Evolutionary conservation across 2,329 filamentous ascomycete species (phyloP), one percentile per base, ranked within the genome.

Genomic region (Fusarium burgessii): DNA sequence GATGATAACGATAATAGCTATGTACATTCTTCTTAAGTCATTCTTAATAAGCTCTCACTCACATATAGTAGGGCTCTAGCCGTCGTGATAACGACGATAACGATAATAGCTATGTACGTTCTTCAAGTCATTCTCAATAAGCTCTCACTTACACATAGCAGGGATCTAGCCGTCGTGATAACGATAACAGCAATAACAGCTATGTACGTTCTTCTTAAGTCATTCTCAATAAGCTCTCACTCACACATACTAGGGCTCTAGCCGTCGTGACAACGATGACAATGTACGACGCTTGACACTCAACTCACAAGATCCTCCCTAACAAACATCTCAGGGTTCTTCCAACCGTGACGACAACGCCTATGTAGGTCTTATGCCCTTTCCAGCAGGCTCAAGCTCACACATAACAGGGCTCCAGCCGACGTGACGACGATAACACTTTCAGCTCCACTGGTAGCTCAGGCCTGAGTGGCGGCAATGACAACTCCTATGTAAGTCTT

Each of bases 71-170:
- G 27, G 27, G 27, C 27, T 29, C 27, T n/a, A n/a, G n/a, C n/a
- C n/a, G 27, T 29, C 27, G n/a, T 29, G 58, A 66, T 20, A 29
- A 66, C n/a, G 61, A 66, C 29, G 47, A 66, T 15, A 65, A 68
- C 6, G 23, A 23, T 23, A 78, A 77, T 66, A 73, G 77, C 65
- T 74, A 70, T 66, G 75, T 77, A 68, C 41, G 76, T 52, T 32
- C 38, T n/a, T 32, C 38, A n/a, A 27, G 25, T 8, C 18, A 29
- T 10, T 41, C 12, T 9, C 38, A 42, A 42, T 27, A 51, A 57
- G 25, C 67, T 70, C 33, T 71, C n/a, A 40, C 8, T 57, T n/a
- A 29, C 8, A n/a, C 18, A 33, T 29, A 29, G 10, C 5, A 67
- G 67, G 67, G 67, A 62, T 70, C 68, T 15, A 58, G 49, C 67